Percentiles rank a stretch among this genome's conserved stretches.
Evolutionary conservation across 78 protist genomes (phyloP).

Genomic region (Dictyostelium capitatum): DNA sequence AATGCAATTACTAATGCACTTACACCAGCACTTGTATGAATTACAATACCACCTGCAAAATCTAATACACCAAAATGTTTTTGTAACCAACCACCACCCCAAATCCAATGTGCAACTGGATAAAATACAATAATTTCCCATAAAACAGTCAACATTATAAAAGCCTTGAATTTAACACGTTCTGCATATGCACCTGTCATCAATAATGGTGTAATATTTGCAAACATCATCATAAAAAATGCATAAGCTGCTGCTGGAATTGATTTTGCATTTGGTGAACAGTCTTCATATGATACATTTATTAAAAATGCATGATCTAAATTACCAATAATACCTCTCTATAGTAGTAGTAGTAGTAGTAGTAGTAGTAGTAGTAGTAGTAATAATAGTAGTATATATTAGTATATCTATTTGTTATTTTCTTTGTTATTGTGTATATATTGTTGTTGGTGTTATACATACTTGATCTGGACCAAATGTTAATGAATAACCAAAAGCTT

Average conservation of each 20-base stretch:
- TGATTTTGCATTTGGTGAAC: conserved; percentile 57
- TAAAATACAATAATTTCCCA: conserved; percentile 93
- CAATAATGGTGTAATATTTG: conserved; percentile 92
- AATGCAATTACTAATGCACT: conserved; percentile 88
- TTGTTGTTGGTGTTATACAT: background rate
- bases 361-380: background rate
- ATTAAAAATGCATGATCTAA: conserved; percentile 45
- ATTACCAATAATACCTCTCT: conserved; percentile 87
- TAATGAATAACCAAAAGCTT: conserved; percentile 88
- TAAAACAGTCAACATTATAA: conserved; percentile 70
- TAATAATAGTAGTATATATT: background rate
- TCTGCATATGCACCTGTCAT: conserved; percentile 96
- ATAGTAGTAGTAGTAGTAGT: background rate
- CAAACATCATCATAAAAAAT: conserved; percentile 94
- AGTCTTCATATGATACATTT: conserved; percentile 42
- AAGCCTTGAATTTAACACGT: conserved; percentile 76
- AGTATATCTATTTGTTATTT: background rate
- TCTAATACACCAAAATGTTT: conserved; percentile 80
- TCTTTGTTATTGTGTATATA: background rate
- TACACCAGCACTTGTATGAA: conserved; percentile 93
- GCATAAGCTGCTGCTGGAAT: conserved; percentile 88
- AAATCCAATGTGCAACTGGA: conserved; percentile 94
- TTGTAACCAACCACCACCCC: conserved; percentile 93
- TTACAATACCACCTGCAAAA: conserved; percentile 95
- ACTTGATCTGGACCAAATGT: conserved; percentile 83